A percentile compares a stretch with the other conserved stretches of the same genome.
Evolutionary conservation across 805 yeast genomes (phyloP).

Genomic region (Saccharomycopsis sp.): DNA sequence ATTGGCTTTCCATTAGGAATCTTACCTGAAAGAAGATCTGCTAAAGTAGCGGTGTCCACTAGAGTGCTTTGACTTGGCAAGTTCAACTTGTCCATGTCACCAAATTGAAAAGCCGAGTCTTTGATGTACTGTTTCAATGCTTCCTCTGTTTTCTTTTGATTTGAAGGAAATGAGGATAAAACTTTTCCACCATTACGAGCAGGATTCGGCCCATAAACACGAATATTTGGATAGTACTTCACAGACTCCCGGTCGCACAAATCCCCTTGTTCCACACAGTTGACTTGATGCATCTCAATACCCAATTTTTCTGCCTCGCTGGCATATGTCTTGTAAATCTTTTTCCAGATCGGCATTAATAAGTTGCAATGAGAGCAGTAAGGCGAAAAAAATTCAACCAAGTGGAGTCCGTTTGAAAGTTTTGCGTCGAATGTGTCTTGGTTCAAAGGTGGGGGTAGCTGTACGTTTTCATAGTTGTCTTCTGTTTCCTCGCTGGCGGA

Average conservation of each 20-base stretch:
- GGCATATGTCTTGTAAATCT: conserved; percentile 44
- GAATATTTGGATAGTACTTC: conserved; percentile 56
- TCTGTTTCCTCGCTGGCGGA: too few relatives aligned
- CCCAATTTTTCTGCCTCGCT: conserved; percentile 36
- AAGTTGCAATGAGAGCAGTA: conserved; percentile 74
- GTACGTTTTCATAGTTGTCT: too few relatives aligned
- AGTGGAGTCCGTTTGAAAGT: conserved; percentile 47
- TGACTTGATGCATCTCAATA: conserved; percentile 62
- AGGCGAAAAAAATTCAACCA: conserved; percentile 88
- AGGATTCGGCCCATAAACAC: conserved; percentile 56
- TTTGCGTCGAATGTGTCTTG: conserved; percentile 40
- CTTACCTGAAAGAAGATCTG: conserved; percentile 43
- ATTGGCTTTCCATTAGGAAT: conserved; percentile 37
- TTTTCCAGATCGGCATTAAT: conserved; percentile 78
- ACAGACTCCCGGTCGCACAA: conserved; percentile 64
- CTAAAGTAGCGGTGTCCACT: conserved; percentile 34
- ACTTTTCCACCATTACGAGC: conserved; percentile 30
- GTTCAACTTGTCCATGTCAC: conserved; percentile 29
- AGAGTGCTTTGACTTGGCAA: conserved; percentile 34
- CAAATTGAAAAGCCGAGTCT: conserved; percentile 41
- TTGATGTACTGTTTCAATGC: conserved; percentile 45
- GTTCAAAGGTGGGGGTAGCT: conserved; percentile 47
- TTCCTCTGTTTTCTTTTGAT: conserved; percentile 38
- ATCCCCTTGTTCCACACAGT: conserved; percentile 83
- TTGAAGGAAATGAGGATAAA: conserved; percentile 39